phyloP scores from a whole-genome alignment of 139 green algal genomes.

The Coelastrella sp. region DNA sequence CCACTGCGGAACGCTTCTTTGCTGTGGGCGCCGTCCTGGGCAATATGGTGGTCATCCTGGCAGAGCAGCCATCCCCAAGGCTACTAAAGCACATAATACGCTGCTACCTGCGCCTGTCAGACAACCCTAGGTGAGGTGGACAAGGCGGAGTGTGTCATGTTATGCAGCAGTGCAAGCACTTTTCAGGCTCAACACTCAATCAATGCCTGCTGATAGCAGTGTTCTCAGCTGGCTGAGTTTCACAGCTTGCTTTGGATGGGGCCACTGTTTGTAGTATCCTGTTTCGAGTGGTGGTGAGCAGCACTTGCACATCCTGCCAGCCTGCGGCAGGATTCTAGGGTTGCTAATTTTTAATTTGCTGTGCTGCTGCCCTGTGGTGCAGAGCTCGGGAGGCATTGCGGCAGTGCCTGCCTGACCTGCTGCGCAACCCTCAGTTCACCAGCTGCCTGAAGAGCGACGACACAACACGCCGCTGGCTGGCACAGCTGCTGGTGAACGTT shows the following conservation, averaged over 20 bases:
- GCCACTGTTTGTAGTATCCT: not conserved
- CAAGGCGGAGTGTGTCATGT: not conserved
- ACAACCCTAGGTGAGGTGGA: constrained; percentile 76
- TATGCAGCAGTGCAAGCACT: not conserved
- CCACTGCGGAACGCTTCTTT: constrained; percentile 99
- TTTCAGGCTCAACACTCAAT: too few species aligned
- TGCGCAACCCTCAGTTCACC: constrained; percentile 92
- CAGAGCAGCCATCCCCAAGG: constrained; percentile 90
- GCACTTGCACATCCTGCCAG: not conserved
- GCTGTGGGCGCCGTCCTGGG: constrained; percentile 93
- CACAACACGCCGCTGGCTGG: constrained; percentile 85
- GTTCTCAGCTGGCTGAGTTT: not conserved
- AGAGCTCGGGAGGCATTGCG: constrained; percentile 92
- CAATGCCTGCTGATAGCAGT: not conserved
- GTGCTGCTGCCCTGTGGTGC: not conserved
- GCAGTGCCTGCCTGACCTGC: constrained; percentile 92
- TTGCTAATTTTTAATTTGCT: not conserved
- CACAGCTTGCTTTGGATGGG: too few species aligned
- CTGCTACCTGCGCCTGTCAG: constrained; percentile 96
- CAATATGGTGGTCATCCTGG: constrained; percentile 91
- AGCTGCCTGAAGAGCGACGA: constrained; percentile 94
- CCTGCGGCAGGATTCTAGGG: not conserved
- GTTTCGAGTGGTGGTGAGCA: not conserved
- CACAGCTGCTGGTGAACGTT: constrained; percentile 96
- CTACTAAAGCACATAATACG: constrained; percentile 99